Conservation (phyloP, 2,329 filamentous ascomycete species). For the Elsinoe arachidis region DNA sequence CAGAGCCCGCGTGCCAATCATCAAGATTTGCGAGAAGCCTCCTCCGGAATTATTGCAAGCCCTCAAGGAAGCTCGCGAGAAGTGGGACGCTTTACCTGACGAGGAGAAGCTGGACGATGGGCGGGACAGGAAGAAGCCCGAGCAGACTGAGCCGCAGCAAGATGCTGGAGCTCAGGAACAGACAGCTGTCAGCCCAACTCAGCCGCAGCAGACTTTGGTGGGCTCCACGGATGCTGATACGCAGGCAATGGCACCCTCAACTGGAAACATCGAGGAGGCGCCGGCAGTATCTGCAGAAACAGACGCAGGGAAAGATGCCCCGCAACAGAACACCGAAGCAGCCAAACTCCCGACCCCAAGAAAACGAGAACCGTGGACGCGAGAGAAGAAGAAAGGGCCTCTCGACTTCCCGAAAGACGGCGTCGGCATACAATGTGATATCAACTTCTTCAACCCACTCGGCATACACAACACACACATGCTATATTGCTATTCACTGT, state of each 20-base stretch:
- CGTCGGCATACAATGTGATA: constrained; percentile 79
- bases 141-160: constrained; percentile 20
- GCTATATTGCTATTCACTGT: constrained; percentile 72
- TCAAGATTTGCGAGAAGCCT: constrained; percentile 74
- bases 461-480: constrained; percentile 77
- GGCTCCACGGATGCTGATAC: too few relatives aligned
- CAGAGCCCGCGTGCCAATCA: constrained; percentile 73
- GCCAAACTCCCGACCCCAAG: not conserved
- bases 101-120: constrained; percentile 30
- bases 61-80: constrained; percentile 56
- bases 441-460: constrained; percentile 82
- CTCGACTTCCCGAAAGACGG: constrained; percentile 71
- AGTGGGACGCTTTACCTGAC: constrained; percentile 56
- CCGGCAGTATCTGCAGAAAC: not conserved
- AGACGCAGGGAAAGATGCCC: not conserved
- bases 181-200: constrained; percentile 14
- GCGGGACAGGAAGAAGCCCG: not conserved
- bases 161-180: constrained; percentile 9
- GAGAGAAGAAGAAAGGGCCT: constrained; percentile 39
- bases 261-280: not conserved
- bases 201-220: not conserved
- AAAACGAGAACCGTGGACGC: constrained; percentile 29
- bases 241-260: too few relatives aligned
- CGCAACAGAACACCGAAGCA: not conserved
- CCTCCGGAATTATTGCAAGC: constrained; percentile 50